phyloP scores from a whole-genome alignment of 768 basidiomycete genomes.

The Trametes maxima region DNA sequence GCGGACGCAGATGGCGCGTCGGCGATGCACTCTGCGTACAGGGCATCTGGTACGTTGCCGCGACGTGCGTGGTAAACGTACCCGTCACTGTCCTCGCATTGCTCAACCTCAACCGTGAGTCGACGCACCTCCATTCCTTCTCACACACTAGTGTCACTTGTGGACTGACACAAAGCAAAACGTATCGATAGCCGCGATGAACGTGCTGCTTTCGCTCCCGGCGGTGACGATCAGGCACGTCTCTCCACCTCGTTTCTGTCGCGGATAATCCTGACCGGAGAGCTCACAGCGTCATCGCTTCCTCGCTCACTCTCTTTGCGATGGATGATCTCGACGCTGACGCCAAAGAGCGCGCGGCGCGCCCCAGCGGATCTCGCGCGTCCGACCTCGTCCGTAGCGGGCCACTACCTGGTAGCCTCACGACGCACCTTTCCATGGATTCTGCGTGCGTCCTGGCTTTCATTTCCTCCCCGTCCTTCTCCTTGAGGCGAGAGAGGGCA shows the following conservation, averaged over 20 bases:
- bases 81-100: conserved; percentile 12
- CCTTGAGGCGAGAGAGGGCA: background rate
- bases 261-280: background rate
- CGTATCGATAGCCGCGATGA: conserved; percentile 1
- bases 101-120: conserved; percentile 18
- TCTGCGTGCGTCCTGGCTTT: background rate
- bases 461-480: background rate
- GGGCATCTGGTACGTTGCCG: conserved; percentile 15
- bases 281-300: conserved; percentile 1
- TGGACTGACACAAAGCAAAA: background rate
- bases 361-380: background rate
- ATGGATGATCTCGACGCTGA: background rate
- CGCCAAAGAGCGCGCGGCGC: background rate
- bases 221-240: conserved; percentile 12
- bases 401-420: background rate
- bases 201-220: conserved; percentile 1
- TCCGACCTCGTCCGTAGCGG: background rate
- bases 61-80: conserved; percentile 8
- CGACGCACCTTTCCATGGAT: conserved; percentile 1
- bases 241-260: background rate
- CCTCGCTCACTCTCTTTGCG: conserved; percentile 5
- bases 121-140: background rate
- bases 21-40: conserved; percentile 15
- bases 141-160: too few species aligned
- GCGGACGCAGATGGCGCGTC: conserved; percentile 3